These are phyloP conservation scores for Rhodotorula sphaerocarpa DNA, from an alignment of 768 basidiomycete genomes.

Conservation along the genomic window DNA sequence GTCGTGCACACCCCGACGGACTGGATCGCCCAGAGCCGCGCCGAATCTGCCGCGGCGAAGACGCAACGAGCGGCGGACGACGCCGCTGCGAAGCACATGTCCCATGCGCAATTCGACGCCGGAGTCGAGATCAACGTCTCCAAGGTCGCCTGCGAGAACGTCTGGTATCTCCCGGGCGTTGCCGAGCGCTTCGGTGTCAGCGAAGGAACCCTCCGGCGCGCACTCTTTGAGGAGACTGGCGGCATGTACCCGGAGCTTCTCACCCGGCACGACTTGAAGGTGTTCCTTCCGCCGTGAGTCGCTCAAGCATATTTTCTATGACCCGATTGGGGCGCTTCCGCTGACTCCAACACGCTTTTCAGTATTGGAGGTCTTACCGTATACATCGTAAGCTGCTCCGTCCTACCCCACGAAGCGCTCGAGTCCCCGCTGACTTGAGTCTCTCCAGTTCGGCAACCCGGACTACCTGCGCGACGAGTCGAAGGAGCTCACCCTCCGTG, in stretches of 20 bases:
- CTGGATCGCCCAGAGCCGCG: constrained; percentile 32
- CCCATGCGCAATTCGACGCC: constrained; percentile 43
- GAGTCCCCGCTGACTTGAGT: too few relatives aligned
- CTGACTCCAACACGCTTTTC: too few relatives aligned
- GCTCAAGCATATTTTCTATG: too few relatives aligned
- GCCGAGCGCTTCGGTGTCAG: constrained; percentile 70
- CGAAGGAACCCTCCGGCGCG: constrained; percentile 74
- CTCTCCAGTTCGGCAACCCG: constrained; percentile 63
- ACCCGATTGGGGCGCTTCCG: too few relatives aligned
- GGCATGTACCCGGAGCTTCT: constrained; percentile 75
- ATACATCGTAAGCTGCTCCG: constrained; percentile 62
- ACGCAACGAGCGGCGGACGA: constrained; percentile 50
- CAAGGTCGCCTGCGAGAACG: constrained; percentile 93
- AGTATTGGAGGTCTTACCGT: constrained; percentile 85
- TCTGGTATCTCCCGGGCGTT: constrained; percentile 85
- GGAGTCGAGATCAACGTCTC: constrained; percentile 82
- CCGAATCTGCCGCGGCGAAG: constrained; percentile 55
- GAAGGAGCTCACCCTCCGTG: constrained; percentile 75
- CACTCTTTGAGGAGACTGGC: constrained; percentile 90
- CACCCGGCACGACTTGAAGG: constrained; percentile 80
- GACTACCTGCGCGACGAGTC: constrained; percentile 64
- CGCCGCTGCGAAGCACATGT: constrained; percentile 25
- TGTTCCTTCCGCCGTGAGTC: constrained; percentile 90
- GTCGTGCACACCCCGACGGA: constrained; percentile 62
- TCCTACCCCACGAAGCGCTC: constrained; percentile 33